A percentile compares a stretch with the other conserved stretches of the same genome.
Conservation (phyloP, 1,139 yeast species). For the Debaryomycetaceae sp. region DNA sequence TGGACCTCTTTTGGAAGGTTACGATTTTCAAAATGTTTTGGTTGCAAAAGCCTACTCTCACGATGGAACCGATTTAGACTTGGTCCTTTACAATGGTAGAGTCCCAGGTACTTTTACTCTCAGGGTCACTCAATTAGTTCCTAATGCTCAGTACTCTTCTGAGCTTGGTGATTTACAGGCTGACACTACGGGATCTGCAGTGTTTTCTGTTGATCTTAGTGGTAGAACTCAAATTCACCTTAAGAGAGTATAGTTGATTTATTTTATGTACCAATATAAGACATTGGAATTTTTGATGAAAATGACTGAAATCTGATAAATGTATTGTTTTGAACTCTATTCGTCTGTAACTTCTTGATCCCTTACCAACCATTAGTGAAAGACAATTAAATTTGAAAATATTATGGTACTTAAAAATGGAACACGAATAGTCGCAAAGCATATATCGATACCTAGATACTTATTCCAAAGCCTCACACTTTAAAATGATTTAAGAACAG, state of each 20-base stretch:
- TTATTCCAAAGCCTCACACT: too few relatives aligned
- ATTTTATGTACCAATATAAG: too few relatives aligned
- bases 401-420: too few relatives aligned
- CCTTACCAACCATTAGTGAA: too few relatives aligned
- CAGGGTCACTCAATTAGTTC: conserved; percentile 2
- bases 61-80: conserved; percentile 3
- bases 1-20: conserved; percentile 4
- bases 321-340: too few relatives aligned
- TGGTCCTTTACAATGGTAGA: conserved; percentile 5
- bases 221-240: conserved; percentile 2
- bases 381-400: too few relatives aligned
- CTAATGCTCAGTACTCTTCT: conserved; percentile 1
- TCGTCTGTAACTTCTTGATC: too few relatives aligned
- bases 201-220: conserved; percentile 3
- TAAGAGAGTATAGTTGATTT: background rate
- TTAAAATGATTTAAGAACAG: too few relatives aligned
- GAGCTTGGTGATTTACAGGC: conserved; percentile 1
- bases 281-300: too few relatives aligned
- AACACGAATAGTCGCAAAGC: too few relatives aligned
- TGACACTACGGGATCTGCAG: conserved; percentile 1
- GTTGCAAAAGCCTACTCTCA: conserved; percentile 5
- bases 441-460: too few relatives aligned
- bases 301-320: too few relatives aligned
- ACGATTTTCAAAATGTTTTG: conserved; percentile 5
- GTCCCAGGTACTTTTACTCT: conserved; percentile 3